Conservation (phyloP, 1,139 yeast genomes). For the Kluyveromyces marxianus region DNA sequence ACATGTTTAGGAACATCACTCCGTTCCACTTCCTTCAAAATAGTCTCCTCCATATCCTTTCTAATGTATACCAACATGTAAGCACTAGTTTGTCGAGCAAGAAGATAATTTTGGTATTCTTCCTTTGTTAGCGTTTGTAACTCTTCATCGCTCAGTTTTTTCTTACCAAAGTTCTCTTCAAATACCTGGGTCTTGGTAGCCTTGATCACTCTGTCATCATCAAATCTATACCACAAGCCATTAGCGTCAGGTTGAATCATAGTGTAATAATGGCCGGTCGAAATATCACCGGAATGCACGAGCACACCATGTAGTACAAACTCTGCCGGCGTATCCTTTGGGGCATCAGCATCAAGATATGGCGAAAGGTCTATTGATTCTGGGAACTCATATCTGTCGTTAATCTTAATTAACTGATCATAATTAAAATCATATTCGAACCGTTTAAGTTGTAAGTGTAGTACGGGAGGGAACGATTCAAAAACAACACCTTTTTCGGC, state of each 20-base stretch:
- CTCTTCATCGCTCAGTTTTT: constrained; percentile 43
- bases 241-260: constrained; percentile 73
- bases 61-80: constrained; percentile 94
- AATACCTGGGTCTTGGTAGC: constrained; percentile 81
- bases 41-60: constrained; percentile 47
- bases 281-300: constrained; percentile 92
- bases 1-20: constrained; percentile 64
- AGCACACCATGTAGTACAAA: constrained; percentile 87
- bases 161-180: constrained; percentile 88
- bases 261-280: constrained; percentile 95
- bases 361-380: constrained; percentile 74
- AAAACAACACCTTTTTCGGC: constrained; percentile 96
- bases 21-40: constrained; percentile 53
- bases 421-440: constrained; percentile 91
- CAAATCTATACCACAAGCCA: constrained; percentile 83
- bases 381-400: constrained; percentile 88
- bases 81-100: constrained; percentile 84
- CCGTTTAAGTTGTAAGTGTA: constrained; percentile 86
- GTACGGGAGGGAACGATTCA: constrained; percentile 82
- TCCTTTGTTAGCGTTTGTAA: constrained; percentile 45
- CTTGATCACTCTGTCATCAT: constrained; percentile 88
- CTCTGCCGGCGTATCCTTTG: constrained; percentile 36
- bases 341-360: constrained; percentile 48
- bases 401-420: constrained; percentile 83
- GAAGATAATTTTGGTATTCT: constrained; percentile 56